phyloP scores from a whole-genome alignment of 2,329 filamentous ascomycete genomes.

The Leptodontidium sp. region DNA sequence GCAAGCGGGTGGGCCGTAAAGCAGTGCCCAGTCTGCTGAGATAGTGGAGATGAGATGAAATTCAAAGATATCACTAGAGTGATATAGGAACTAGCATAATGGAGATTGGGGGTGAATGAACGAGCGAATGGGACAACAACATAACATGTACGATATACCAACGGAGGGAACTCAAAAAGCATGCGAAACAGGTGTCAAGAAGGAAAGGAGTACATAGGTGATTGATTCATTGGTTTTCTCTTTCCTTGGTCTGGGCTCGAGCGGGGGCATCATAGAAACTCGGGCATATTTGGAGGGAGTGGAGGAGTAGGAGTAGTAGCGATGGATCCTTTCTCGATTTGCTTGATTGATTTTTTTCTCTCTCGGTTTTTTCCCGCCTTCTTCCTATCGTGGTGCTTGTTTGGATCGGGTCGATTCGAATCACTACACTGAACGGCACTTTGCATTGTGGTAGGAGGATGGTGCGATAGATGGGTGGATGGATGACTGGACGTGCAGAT shows the following conservation, averaged over 20 bases:
- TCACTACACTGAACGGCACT: background rate
- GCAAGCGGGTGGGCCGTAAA: constrained; percentile 46
- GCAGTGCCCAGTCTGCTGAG: constrained; percentile 47
- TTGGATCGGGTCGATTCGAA: constrained; percentile 3
- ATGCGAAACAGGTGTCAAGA: constrained; percentile 14
- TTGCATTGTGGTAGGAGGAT: background rate
- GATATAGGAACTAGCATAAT: background rate
- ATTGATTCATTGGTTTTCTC: background rate
- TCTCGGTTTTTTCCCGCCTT: no score
- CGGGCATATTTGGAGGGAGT: constrained; percentile 2
- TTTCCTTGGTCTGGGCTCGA: background rate
- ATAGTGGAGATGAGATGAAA: background rate
- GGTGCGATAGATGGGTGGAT: background rate
- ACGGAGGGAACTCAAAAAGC: constrained; percentile 11
- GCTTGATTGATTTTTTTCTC: background rate
- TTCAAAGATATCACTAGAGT: constrained; percentile 28
- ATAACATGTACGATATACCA: constrained; percentile 18
- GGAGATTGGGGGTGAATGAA: background rate
- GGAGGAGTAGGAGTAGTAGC: constrained; percentile 6
- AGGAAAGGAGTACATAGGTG: constrained; percentile 19
- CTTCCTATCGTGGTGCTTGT: background rate
- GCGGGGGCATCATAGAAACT: constrained; percentile 12
- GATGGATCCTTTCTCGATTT: background rate
- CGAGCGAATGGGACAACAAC: background rate
- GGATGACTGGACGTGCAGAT: background rate